These are phyloP conservation scores for Trichomonas tenax DNA, from an alignment of 208 protist genomes.

Conservation along the genomic window DNA sequence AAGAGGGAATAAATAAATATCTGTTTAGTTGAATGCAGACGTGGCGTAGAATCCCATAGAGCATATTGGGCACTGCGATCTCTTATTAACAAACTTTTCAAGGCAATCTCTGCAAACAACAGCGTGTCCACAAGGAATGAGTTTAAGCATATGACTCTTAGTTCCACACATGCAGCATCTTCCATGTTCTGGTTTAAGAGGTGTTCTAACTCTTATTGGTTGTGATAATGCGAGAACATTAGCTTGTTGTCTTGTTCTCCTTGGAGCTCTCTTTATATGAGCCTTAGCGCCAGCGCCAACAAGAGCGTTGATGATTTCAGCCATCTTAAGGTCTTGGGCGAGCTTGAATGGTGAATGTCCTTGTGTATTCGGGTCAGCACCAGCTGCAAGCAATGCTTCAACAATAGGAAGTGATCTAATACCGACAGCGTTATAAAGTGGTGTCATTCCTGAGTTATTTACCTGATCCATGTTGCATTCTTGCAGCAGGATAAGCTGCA, in stretches of 20 bases:
- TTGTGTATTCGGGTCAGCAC: not conserved
- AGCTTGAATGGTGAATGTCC: not conserved
- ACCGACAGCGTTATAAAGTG: not conserved
- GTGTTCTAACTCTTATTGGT: not conserved
- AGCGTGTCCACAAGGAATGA: not conserved
- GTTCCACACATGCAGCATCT: not conserved
- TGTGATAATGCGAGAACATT: not conserved
- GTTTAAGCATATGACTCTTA: not conserved
- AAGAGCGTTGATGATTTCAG: not conserved
- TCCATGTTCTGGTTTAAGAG: not conserved
- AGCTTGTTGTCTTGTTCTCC: not conserved
- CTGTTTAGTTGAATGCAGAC: not conserved
- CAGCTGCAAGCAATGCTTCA: not conserved
- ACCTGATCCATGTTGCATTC: not conserved
- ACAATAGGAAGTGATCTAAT: not conserved
- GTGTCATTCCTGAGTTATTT: not conserved
- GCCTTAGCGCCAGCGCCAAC: not conserved
- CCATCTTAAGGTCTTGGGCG: not conserved
- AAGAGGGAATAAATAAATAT: too few relatives aligned
- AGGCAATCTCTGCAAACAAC: not conserved
- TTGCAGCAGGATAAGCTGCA: not conserved
- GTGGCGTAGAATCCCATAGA: not conserved
- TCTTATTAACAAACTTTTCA: not conserved
- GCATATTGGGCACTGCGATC: not conserved
- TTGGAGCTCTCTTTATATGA: not conserved